These are phyloP conservation scores for Paecilomyces variotii DNA, from an alignment of 2,329 filamentous ascomycete species.

Conservation along the genomic window DNA sequence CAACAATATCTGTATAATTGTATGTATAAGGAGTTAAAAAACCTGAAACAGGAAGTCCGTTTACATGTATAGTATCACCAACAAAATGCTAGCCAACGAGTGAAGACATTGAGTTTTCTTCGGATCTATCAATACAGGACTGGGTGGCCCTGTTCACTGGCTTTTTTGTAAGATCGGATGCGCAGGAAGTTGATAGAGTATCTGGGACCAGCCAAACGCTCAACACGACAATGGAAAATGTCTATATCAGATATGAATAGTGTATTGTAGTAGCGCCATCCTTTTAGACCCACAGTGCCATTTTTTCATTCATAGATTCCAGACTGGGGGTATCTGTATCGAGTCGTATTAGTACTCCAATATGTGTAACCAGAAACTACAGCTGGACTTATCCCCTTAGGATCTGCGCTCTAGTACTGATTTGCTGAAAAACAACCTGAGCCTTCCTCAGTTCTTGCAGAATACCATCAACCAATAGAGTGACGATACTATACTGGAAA, in stretches of 20 bases:
- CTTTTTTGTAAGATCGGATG: constrained; percentile 4
- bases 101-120: constrained; percentile 1
- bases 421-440: too few relatives aligned
- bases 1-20: not conserved
- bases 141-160: too few relatives aligned
- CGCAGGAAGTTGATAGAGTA: constrained; percentile 34
- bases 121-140: too few relatives aligned
- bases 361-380: too few relatives aligned
- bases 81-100: constrained; percentile 4
- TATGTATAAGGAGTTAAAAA: not conserved
- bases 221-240: constrained; percentile 33
- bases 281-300: constrained; percentile 45
- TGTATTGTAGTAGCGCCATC: constrained; percentile 46
- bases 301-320: constrained; percentile 54
- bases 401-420: too few relatives aligned
- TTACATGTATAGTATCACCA: constrained; percentile 6
- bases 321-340: constrained; percentile 19
- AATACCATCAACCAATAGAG: constrained; percentile 1
- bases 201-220: constrained; percentile 35
- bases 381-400: too few relatives aligned
- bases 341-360: too few relatives aligned
- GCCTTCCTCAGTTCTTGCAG: too few relatives aligned
- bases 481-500: constrained; percentile 4
- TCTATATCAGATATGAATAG: constrained; percentile 51
- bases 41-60: not conserved